Base-by-base conservation (phyloP, 352 stramenopile species). In the Phytophthora agathidicida region DNA sequence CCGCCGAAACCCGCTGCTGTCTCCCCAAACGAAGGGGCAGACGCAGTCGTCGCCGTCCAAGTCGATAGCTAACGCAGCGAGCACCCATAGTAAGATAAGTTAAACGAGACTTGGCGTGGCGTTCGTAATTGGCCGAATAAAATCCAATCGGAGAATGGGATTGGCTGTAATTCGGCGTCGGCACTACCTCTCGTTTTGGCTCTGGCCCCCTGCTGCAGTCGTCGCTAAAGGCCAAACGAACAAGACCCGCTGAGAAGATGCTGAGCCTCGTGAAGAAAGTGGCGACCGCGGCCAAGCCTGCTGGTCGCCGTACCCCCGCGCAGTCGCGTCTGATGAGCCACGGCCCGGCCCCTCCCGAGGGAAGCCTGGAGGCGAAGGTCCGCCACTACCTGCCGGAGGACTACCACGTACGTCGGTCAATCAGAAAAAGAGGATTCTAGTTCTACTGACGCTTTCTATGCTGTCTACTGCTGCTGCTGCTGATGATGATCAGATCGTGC, bases 301-400 rank as follows among this genome's bases (percentile, higher is more conserved):
- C 62, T 49, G 57, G 56, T 54, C 53, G 57, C 41, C 70, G 61
- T 64, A 68, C 60, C n/a, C 78, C 68, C 55, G 68, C 67, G 65
- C 80, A 88, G 68, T 75, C 75, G 43, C 84, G 84, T 51, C 61
- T 89, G 48, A 93, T 94, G 86, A 88, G 79, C 55, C 79, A 89
- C 61, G 81, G 73, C 47, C 59, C 81, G 54, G 52, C 86, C 67
- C 42, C 75, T 79, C 35, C 77, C 57, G 39, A 93, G 76, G 59
- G 86, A 39, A 73, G 84, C 36, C 81, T 95, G 22, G 86, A 95
- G 76, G 86, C 84, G 54, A 89, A 91, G 68, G 85, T 95, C 64
- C 86, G 86, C 78, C 75, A 80, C 38, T 83, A 90, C 52, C 75
- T 95, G 57, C 86, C 86, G 31, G 48, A 95, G 59, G 83, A 95